Percentiles rank a stretch among this genome's conserved stretches.
Evolutionary conservation across 495 filamentous ascomycete genomes (phyloP).

Genomic region (Peziza echinospora): DNA sequence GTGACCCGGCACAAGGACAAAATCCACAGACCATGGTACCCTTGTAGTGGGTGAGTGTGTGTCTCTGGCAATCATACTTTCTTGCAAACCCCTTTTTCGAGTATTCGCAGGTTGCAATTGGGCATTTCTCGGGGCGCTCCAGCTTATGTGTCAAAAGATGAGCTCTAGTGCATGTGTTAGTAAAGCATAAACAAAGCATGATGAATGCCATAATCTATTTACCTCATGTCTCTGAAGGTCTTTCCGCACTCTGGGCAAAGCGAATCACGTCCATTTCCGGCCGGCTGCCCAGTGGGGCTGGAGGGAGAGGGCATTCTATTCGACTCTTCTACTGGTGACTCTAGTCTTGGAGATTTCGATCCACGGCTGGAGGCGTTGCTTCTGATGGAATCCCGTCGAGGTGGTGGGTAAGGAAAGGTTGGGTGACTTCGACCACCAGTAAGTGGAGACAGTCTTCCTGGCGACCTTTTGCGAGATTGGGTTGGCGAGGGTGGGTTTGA

Average conservation of each 20-base stretch:
- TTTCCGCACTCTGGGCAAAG: slow-evolving; percentile 18
- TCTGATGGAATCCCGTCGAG: not conserved
- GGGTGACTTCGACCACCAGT: not conserved
- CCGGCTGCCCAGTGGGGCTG: slow-evolving; percentile 1
- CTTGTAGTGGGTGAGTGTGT: slow-evolving; percentile 96
- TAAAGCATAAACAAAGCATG: too few relatives aligned
- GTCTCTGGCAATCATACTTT: slow-evolving; percentile 98
- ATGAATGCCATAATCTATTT: not conserved
- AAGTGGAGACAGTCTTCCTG: not conserved
- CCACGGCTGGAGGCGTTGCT: not conserved
- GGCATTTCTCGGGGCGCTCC: slow-evolving; percentile 90
- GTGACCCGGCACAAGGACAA: slow-evolving; percentile 76
- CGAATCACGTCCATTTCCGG: slow-evolving; percentile 12
- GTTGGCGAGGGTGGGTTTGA: not conserved
- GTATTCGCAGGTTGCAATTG: slow-evolving; percentile 84
- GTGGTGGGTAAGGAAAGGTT: not conserved
- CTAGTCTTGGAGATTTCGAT: not conserved
- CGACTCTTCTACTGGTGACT: not conserved
- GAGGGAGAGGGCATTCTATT: not conserved
- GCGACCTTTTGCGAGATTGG: not conserved
- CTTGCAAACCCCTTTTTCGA: slow-evolving; percentile 87
- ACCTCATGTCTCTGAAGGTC: slow-evolving; percentile 15
- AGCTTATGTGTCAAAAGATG: slow-evolving; percentile 93
- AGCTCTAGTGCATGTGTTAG: too few relatives aligned
- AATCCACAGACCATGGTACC: slow-evolving; percentile 99